These are phyloP conservation scores for Fusarium mangiferae DNA, from an alignment of 2,329 filamentous ascomycete species.

Conservation along the genomic window DNA sequence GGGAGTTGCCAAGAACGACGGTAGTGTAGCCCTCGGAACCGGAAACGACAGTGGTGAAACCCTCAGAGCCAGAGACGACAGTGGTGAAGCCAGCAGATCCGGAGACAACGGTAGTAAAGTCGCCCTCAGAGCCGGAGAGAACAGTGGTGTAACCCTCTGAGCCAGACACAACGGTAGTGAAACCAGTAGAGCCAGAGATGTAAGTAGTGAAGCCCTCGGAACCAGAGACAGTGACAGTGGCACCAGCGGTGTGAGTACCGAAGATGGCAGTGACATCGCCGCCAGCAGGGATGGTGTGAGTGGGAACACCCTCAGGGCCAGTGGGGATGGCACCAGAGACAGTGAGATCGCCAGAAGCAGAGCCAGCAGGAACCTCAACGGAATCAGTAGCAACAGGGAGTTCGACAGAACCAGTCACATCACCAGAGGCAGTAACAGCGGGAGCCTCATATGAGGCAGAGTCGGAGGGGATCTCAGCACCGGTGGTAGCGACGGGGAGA, in stretches of 20 bases:
- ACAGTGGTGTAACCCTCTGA: conserved; percentile 11
- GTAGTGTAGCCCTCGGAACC: conserved; percentile 3
- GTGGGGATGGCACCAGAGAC: not conserved
- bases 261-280: conserved; percentile 25
- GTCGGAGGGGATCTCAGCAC: not conserved
- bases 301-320: conserved; percentile 11
- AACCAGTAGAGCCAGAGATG: conserved; percentile 8
- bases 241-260: conserved; percentile 9
- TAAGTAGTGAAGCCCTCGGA: conserved; percentile 8
- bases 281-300: conserved; percentile 9
- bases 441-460: not conserved
- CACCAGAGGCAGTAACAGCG: not conserved
- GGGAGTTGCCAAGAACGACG: not conserved
- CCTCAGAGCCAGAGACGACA: conserved; percentile 8
- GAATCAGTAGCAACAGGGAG: not conserved
- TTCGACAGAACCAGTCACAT: not conserved
- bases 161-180: not conserved
- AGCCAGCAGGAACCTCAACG: not conserved
- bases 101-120: conserved; percentile 12
- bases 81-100: conserved; percentile 16
- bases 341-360: not conserved
- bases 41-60: conserved; percentile 10
- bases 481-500: not conserved
- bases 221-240: not conserved
- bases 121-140: conserved; percentile 9